These are phyloP conservation scores for Hibiscus trionum DNA, from an alignment of 345 rosid genomes.

Conservation along the genomic window DNA sequence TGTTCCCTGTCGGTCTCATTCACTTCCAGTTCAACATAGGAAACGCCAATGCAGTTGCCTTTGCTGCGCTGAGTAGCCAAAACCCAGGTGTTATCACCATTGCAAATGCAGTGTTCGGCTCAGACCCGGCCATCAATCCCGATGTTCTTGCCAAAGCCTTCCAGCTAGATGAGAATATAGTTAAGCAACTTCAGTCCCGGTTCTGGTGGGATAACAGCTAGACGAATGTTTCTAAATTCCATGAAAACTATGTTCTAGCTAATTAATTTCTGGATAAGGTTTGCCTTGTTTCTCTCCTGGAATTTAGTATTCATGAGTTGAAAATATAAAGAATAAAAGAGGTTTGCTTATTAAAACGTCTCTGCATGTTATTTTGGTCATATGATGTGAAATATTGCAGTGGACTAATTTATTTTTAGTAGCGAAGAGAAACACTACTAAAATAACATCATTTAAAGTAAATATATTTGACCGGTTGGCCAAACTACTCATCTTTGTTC, in stretches of 20 bases:
- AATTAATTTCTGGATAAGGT: no score
- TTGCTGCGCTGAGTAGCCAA: slow-evolving; percentile 20
- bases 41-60: slow-evolving; percentile 11
- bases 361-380: no score
- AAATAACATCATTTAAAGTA: no score
- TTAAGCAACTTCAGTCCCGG: not conserved
- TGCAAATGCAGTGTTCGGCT: slow-evolving; percentile 19
- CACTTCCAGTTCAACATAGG: slow-evolving; percentile 30
- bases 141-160: slow-evolving; percentile 22
- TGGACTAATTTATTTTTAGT: no score
- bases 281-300: no score
- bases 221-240: not conserved
- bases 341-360: no score
- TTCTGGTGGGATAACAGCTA: not conserved
- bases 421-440: no score
- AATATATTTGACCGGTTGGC: no score
- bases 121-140: slow-evolving; percentile 14
- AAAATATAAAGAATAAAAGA: no score
- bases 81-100: slow-evolving; percentile 26
- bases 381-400: no score
- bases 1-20: slow-evolving; percentile 20
- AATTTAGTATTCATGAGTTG: no score
- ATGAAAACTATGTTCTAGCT: not conserved
- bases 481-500: no score
- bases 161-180: slow-evolving; percentile 13